These are phyloP conservation scores for Prinsepia uniflora DNA, from an alignment of 306 rosid species.

Conservation along the genomic window DNA sequence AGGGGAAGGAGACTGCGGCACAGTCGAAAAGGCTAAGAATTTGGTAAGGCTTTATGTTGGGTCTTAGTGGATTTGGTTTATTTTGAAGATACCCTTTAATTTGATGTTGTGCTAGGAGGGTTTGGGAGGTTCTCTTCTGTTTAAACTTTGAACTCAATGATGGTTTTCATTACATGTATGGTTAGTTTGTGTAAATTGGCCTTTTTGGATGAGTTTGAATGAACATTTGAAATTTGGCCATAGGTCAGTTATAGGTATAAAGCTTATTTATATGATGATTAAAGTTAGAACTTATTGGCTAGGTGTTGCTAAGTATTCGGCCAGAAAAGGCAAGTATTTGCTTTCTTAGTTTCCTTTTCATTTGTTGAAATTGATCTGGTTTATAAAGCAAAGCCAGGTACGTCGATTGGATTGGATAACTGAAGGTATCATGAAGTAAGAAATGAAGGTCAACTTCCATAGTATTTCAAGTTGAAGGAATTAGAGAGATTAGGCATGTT, in stretches of 20 bases:
- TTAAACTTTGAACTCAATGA: background rate
- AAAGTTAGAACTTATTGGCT: background rate
- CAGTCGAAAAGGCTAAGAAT: slow-evolving; percentile 63
- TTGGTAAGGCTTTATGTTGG: slow-evolving; percentile 44
- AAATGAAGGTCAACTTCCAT: no score
- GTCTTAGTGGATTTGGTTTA: background rate
- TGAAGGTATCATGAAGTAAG: no score
- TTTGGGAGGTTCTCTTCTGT: background rate
- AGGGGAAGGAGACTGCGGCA: background rate
- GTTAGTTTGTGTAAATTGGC: background rate
- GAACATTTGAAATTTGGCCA: background rate
- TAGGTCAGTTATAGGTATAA: background rate
- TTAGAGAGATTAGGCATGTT: no score
- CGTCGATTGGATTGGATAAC: no score
- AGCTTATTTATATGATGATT: background rate
- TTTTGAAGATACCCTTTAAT: background rate
- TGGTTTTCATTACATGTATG: background rate
- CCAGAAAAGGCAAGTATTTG: background rate
- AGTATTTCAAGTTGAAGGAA: no score
- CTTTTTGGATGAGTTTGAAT: background rate
- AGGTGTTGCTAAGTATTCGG: background rate
- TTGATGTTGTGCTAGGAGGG: background rate
- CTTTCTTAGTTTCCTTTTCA: background rate
- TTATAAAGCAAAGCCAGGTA: background rate
- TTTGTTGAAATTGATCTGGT: background rate